Conservation (phyloP, 306 rosid species). For the Trifolium subterraneum region DNA sequence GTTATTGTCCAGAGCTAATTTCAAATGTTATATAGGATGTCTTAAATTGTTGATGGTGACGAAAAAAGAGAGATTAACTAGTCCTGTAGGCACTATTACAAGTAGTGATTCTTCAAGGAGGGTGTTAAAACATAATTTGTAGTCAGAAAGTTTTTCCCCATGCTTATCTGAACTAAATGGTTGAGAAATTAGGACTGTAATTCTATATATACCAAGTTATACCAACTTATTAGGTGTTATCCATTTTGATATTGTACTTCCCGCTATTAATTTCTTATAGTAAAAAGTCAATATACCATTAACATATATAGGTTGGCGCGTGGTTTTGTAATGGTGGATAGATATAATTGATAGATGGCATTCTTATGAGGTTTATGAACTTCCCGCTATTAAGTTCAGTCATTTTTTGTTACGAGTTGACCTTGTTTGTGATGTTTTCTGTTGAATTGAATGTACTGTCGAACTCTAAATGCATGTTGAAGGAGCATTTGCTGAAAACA, state of each 20-base stretch:
- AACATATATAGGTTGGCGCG: not conserved
- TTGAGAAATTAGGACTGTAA: constrained; percentile 54
- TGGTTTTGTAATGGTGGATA: constrained; percentile 13
- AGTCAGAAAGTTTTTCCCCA: constrained; percentile 61
- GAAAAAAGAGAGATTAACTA: constrained; percentile 46
- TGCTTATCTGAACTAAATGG: constrained; percentile 53
- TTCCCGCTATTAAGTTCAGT: not conserved
- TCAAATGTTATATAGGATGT: constrained; percentile 53
- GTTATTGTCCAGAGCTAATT: constrained; percentile 35
- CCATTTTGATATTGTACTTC: constrained; percentile 31
- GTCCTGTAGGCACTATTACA: constrained; percentile 51
- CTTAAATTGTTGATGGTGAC: constrained; percentile 49
- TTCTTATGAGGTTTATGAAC: constrained; percentile 11
- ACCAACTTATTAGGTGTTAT: constrained; percentile 43
- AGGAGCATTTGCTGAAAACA: not conserved
- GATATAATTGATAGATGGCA: constrained; percentile 18
- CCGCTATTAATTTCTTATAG: constrained; percentile 12
- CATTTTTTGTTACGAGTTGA: constrained; percentile 8
- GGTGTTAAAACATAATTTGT: constrained; percentile 60
- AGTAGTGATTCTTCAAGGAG: constrained; percentile 51
- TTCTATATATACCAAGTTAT: constrained; percentile 41
- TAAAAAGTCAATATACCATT: constrained; percentile 28
- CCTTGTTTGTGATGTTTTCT: constrained; percentile 8
- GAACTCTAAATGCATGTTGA: constrained; percentile 19
- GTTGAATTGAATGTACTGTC: not conserved